A percentile compares a stretch with the other conserved stretches of the same genome.
phyloP scores from a whole-genome alignment of 805 yeast species.

The Candida sphagnicola region DNA sequence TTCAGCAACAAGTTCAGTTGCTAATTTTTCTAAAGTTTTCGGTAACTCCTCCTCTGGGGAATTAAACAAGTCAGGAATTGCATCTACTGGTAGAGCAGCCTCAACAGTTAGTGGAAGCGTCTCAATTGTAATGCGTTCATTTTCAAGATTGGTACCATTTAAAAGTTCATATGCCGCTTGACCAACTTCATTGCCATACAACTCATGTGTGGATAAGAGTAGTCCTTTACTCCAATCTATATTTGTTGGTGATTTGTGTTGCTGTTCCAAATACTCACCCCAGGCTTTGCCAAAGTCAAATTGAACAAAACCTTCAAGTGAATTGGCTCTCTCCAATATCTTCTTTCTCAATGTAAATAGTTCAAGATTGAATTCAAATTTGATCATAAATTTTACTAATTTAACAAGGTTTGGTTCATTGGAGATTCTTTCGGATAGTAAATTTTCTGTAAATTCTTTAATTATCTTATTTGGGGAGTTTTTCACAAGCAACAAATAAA shows the following conservation, averaged over 20 bases:
- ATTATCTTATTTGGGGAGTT: conserved; percentile 31
- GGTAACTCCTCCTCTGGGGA: too few species aligned
- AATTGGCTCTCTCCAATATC: conserved; percentile 11
- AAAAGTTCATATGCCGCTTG: neutral
- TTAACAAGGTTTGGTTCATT: conserved; percentile 14
- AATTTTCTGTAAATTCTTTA: conserved; percentile 19
- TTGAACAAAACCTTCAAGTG: conserved; percentile 10
- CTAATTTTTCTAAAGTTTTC: too few species aligned
- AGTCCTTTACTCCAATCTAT: neutral
- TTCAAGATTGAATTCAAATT: conserved; percentile 22
- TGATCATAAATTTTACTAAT: conserved; percentile 20
- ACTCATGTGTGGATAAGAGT: neutral
- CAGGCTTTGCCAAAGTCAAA: conserved; percentile 16
- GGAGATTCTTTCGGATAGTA: conserved; percentile 16
- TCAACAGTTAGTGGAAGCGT: too few species aligned
- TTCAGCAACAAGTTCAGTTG: too few species aligned
- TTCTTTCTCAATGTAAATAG: conserved; percentile 15
- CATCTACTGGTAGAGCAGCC: too few species aligned
- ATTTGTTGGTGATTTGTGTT: neutral
- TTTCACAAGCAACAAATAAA: conserved; percentile 28
- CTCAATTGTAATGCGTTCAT: too few species aligned
- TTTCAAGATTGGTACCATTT: too few species aligned
- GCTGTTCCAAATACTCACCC: conserved; percentile 8
- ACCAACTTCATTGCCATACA: neutral
- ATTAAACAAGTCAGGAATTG: too few species aligned